Evolutionary conservation across 768 basidiomycete species (phyloP).

Genomic region (Imleria badia): DNA sequence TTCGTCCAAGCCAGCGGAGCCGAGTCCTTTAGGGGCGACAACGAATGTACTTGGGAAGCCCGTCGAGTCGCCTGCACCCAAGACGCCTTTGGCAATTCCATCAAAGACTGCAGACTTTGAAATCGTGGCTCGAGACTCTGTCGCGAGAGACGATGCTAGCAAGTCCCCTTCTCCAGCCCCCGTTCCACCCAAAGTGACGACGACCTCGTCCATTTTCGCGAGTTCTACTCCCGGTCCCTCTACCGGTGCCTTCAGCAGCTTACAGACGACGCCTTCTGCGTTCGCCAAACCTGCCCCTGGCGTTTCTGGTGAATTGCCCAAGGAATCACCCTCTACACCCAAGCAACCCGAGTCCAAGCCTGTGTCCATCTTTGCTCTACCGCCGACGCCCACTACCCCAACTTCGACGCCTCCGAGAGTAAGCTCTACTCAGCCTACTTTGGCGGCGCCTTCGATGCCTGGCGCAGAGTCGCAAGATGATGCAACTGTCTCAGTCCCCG

Average conservation of each 20-base stretch:
- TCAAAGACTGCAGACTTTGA: background rate
- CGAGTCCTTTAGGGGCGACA: background rate
- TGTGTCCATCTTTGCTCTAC: conserved; percentile 40
- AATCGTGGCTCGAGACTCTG: conserved; percentile 8
- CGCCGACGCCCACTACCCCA: conserved; percentile 13
- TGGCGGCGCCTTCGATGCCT: conserved; percentile 38
- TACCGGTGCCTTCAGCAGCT: conserved; percentile 41
- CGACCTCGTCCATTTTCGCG: conserved; percentile 14
- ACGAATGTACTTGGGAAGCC: conserved; percentile 10
- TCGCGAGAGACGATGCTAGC: conserved; percentile 19
- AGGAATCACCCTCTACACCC: conserved; percentile 50
- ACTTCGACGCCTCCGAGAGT: conserved; percentile 24
- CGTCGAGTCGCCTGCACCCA: conserved; percentile 8
- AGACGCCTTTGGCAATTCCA: conserved; percentile 10
- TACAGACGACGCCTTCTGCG: conserved; percentile 32
- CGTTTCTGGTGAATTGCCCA: conserved; percentile 35
- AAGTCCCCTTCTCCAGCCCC: conserved; percentile 28
- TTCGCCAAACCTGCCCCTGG: conserved; percentile 41
- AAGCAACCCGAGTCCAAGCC: conserved; percentile 31
- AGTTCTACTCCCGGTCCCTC: conserved; percentile 26
- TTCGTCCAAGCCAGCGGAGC: conserved; percentile 10
- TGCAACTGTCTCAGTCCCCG: conserved; percentile 30
- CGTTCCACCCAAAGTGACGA: background rate
- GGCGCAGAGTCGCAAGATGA: background rate
- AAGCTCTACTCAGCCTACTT: conserved; percentile 29